Evolutionary conservation across 2,329 filamentous ascomycete species (phyloP).

Genomic region (Calonectria henricotiae): DNA sequence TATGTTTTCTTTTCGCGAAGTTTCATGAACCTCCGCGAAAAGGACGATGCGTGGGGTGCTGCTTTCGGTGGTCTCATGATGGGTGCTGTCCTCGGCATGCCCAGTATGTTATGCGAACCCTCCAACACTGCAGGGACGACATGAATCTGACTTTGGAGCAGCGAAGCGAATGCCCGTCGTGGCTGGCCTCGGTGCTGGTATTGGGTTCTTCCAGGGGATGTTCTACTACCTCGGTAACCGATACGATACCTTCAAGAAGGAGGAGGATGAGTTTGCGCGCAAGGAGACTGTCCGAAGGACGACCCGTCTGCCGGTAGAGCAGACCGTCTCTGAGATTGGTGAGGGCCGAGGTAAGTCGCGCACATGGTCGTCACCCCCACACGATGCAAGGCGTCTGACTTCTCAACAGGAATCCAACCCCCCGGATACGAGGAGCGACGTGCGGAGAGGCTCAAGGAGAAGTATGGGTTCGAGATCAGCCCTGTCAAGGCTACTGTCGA

Average conservation of each 20-base stretch:
- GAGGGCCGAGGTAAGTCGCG: conserved; percentile 84
- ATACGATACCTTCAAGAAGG: conserved; percentile 67
- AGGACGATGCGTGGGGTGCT: conserved; percentile 84
- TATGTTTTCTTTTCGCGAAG: conserved; percentile 86
- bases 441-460: conserved; percentile 85
- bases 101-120: conserved; percentile 70
- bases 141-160: conserved; percentile 47
- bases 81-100: conserved; percentile 81
- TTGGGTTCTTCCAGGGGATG: conserved; percentile 73
- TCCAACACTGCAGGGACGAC: conserved; percentile 16
- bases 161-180: conserved; percentile 76
- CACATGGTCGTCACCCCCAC: conserved; percentile 25
- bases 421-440: conserved; percentile 90
- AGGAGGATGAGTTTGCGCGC: conserved; percentile 81
- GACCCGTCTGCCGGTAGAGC: conserved; percentile 81
- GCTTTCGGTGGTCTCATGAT: conserved; percentile 83
- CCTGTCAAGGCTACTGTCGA: conserved; percentile 72
- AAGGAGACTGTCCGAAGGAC: conserved; percentile 83
- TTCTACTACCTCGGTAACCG: conserved; percentile 81
- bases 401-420: conserved; percentile 78
- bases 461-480: conserved; percentile 89
- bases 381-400: conserved; percentile 39
- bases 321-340: conserved; percentile 86
- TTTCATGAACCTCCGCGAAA: conserved; percentile 87
- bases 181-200: conserved; percentile 75